Evolutionary conservation across 371 early-diverging fungal genomes (phyloP).

Genomic region (Mortierella sp.): DNA sequence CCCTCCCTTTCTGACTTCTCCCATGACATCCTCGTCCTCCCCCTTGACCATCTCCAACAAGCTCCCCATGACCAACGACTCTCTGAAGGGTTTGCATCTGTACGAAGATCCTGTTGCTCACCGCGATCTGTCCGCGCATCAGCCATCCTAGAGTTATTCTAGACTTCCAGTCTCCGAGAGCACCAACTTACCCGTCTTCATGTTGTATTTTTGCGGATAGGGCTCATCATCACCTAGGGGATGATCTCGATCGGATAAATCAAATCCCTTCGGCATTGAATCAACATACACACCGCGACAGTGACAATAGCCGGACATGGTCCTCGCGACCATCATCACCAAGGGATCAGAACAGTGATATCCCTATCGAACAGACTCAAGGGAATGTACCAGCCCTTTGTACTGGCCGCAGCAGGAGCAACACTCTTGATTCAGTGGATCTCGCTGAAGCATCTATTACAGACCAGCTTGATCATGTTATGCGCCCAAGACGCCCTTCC

Average conservation of each 20-base stretch:
- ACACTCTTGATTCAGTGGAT: constrained; percentile 32
- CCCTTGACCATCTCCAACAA: constrained; percentile 4
- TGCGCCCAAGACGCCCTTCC: constrained; percentile 45
- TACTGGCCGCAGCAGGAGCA: constrained; percentile 50
- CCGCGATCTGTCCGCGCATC: constrained; percentile 18
- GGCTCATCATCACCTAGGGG: constrained; percentile 18
- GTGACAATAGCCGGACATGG: constrained; percentile 6
- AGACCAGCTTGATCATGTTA: constrained; percentile 33
- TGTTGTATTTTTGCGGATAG: constrained; percentile 9
- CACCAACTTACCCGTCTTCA: constrained; percentile 2
- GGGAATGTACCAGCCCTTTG: constrained; percentile 21
- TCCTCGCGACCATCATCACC: constrained; percentile 2
- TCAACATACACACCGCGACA: neutral
- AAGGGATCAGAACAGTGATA: constrained; percentile 19
- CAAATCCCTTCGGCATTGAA: constrained; percentile 23
- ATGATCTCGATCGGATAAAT: constrained; percentile 41
- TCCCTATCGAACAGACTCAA: constrained; percentile 3
- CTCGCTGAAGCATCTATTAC: constrained; percentile 22
- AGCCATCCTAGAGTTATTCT: constrained; percentile 4
- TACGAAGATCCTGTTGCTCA: constrained; percentile 8
- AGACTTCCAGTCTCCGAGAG: constrained; percentile 14
- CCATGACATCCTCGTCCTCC: constrained; percentile 2
- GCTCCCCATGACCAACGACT: neutral
- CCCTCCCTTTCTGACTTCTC: neutral
- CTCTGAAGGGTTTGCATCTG: constrained; percentile 11